Percentiles rank a stretch among this genome's conserved stretches.
These are phyloP conservation scores for Neopestalotiopsis sp. DNA, from an alignment of 2,329 filamentous ascomycete genomes.

Conservation along the genomic window DNA sequence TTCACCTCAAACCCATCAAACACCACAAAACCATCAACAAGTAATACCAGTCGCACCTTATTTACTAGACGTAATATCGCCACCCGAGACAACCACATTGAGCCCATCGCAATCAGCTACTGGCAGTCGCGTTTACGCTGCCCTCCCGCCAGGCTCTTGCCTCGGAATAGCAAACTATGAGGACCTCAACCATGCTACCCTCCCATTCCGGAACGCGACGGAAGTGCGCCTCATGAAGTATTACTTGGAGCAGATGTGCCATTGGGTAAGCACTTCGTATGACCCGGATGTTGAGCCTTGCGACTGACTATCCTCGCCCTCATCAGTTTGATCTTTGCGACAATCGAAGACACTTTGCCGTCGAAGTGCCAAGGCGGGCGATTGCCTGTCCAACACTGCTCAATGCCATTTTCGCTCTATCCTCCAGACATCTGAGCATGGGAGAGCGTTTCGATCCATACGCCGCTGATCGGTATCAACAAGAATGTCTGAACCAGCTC, in stretches of 20 bases:
- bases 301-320: neutral
- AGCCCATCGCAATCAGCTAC: neutral
- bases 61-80: neutral
- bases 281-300: neutral
- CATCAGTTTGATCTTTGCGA: conserved; percentile 15
- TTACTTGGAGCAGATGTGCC: conserved; percentile 15
- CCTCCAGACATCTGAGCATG: conserved; percentile 14
- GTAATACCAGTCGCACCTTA: neutral
- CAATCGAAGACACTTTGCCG: conserved; percentile 11
- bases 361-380: conserved; percentile 10
- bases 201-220: conserved; percentile 4
- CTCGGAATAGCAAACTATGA: neutral
- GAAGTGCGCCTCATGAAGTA: conserved; percentile 16
- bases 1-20: neutral
- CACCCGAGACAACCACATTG: neutral
- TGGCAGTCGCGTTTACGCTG: neutral
- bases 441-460: conserved; percentile 13
- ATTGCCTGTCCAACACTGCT: conserved; percentile 15
- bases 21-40: neutral
- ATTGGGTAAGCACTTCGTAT: conserved; percentile 6
- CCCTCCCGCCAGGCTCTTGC: neutral
- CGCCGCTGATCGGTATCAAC: conserved; percentile 15
- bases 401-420: conserved; percentile 14
- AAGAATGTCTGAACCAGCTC: conserved; percentile 15
- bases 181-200: neutral